Evolutionary conservation across 2,329 filamentous ascomycete genomes (phyloP), one percentile per base, ranked within the genome.

Genomic region (Botrytis tulipae): DNA sequence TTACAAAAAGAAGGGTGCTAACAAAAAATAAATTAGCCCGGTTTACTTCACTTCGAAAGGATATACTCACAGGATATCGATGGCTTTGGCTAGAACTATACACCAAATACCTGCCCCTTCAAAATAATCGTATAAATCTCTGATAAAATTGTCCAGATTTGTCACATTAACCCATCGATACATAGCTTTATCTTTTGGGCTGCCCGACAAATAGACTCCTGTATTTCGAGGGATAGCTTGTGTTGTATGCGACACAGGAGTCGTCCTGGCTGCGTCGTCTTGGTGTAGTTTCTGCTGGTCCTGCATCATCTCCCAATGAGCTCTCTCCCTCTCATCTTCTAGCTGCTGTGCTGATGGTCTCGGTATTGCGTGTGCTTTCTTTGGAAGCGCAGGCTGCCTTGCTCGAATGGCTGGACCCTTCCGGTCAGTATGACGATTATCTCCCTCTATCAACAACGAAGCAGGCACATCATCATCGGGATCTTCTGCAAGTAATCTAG

Each of bases 161-260:
- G 87, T 86, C 57, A 92, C 90, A 78, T 93, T 93, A 29, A 90
- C 89, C 89, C 91, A 93, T 75, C 89, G 86, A 89, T 90, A 93
- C 85, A 93, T 86, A 32, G 91, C 91, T 78, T 88, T 90, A 77
- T 91, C 89, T 81, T 87, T 87, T 0, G 90, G 88, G 78, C 89
- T 87, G 42, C 86, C 84, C 70, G 84, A 74, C 32, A 80, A 84
- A 40, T 40, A 62, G 70, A 86, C 82, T 18, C 84, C 85, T 51
- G 83, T 84, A 74, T 84, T 85, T 76, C 85, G 86, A 76, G 85
- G 85, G 81, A 84, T 83, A 44, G 86, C 85, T 14, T 75, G 74
- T 61, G 51, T 42, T 68, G 71, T 42, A 8, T 69, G 57, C 25
- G 73, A 72, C 44, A 59, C 60, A 48, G 62, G 70, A 16, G 69